A percentile compares a stretch with the other conserved stretches of the same genome.
These are phyloP conservation scores for Mycosphaerella sp. DNA, from an alignment of 2,329 filamentous ascomycete species.

Conservation along the genomic window DNA sequence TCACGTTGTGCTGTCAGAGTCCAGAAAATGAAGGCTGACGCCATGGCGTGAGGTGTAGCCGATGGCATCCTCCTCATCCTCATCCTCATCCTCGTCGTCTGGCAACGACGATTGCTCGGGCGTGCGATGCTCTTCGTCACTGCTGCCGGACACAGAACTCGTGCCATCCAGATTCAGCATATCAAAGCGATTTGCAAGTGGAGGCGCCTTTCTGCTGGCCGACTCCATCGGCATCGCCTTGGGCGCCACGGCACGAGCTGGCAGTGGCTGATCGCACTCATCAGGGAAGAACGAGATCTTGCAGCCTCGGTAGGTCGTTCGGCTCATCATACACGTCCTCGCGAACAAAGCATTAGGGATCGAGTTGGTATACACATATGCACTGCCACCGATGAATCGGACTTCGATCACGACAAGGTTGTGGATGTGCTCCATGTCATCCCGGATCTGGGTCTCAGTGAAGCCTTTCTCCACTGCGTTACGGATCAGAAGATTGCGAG, in stretches of 20 bases:
- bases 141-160: constrained; percentile 6
- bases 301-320: constrained; percentile 60
- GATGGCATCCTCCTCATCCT: constrained; percentile 17
- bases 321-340: constrained; percentile 66
- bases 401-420: constrained; percentile 66
- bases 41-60: constrained; percentile 17
- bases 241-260: constrained; percentile 25
- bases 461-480: constrained; percentile 46
- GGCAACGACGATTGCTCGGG: constrained; percentile 9
- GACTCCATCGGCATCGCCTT: constrained; percentile 27
- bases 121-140: constrained; percentile 21
- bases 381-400: constrained; percentile 52
- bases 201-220: constrained; percentile 34
- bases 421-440: constrained; percentile 76
- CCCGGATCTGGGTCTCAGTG: constrained; percentile 58
- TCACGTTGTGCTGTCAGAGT: constrained; percentile 13
- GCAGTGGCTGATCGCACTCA: constrained; percentile 60
- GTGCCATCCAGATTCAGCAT: constrained; percentile 48
- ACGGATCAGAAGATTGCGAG: constrained; percentile 66
- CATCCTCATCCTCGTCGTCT: constrained; percentile 11
- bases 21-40: constrained; percentile 24
- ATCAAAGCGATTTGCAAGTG: constrained; percentile 55
- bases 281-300: constrained; percentile 66
- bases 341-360: constrained; percentile 70
- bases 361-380: constrained; percentile 68